phyloP scores from a whole-genome alignment of 208 protist genomes.

The Leishmania guyanensis region DNA sequence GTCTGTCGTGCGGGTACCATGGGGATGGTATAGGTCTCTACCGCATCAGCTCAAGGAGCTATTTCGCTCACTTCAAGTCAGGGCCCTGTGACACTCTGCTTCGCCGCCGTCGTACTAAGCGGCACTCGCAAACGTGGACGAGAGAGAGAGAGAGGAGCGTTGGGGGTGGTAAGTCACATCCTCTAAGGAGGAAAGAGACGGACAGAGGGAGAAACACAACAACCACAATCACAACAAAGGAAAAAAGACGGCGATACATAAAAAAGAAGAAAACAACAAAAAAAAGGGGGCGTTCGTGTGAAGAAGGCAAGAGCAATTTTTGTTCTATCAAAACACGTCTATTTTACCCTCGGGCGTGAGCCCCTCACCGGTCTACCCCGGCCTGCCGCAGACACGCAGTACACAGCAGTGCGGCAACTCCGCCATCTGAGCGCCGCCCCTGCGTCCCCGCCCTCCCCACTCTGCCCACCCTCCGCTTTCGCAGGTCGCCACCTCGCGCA shows the following conservation, averaged over 20 bases:
- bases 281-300: not conserved
- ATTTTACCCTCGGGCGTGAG: too few relatives aligned
- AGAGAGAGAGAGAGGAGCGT: slow-evolving; percentile 1
- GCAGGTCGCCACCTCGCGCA: too few relatives aligned
- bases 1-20: not conserved
- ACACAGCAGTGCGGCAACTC: too few relatives aligned
- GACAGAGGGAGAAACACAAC: too few relatives aligned
- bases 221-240: not conserved
- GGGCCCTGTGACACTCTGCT: not conserved
- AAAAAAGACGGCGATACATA: not conserved
- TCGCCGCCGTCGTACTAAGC: not conserved
- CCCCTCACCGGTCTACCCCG: too few relatives aligned
- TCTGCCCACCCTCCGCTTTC: too few relatives aligned
- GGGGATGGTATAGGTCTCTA: not conserved
- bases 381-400: too few relatives aligned
- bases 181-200: too few relatives aligned
- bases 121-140: not conserved
- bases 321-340: too few relatives aligned
- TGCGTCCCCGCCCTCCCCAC: too few relatives aligned
- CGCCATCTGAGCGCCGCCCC: too few relatives aligned
- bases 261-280: not conserved
- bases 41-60: not conserved
- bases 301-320: not conserved
- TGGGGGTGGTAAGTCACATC: not conserved
- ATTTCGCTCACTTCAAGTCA: not conserved